phyloP scores from a whole-genome alignment of 345 rosid species.

The Salix caprea region DNA sequence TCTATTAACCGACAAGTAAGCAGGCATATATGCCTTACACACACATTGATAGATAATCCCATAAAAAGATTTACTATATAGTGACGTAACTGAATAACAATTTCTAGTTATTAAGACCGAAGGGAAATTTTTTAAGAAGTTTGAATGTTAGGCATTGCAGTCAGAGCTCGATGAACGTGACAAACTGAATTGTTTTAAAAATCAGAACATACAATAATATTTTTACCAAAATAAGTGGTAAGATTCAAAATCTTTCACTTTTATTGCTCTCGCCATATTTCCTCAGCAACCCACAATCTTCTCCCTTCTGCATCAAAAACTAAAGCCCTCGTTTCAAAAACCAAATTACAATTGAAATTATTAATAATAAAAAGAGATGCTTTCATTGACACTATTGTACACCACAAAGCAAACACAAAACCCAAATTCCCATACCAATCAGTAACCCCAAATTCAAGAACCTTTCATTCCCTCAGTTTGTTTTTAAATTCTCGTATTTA shows the following conservation, averaged over 20 bases:
- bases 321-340: not conserved
- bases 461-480: not conserved
- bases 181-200: not conserved
- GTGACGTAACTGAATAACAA: not conserved
- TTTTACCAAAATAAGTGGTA: not conserved
- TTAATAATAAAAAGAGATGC: not conserved
- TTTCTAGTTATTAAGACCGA: not conserved
- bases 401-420: not conserved
- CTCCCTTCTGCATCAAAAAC: conserved; percentile 1
- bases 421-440: not conserved
- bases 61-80: not conserved
- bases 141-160: not conserved
- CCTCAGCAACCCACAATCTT: conserved; percentile 3
- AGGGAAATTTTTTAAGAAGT: not conserved
- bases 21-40: not conserved
- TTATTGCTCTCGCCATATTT: not conserved
- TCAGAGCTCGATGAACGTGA: not conserved
- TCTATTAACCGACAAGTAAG: not conserved
- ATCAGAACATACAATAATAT: not conserved
- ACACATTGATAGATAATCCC: not conserved
- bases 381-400: not conserved
- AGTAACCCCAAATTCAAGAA: not conserved
- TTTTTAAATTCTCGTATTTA: not conserved
- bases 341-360: not conserved
- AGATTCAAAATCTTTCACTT: not conserved